Base-by-base conservation (phyloP, 2,329 filamentous ascomycete species). In the Chalaropsis thielavioides region DNA sequence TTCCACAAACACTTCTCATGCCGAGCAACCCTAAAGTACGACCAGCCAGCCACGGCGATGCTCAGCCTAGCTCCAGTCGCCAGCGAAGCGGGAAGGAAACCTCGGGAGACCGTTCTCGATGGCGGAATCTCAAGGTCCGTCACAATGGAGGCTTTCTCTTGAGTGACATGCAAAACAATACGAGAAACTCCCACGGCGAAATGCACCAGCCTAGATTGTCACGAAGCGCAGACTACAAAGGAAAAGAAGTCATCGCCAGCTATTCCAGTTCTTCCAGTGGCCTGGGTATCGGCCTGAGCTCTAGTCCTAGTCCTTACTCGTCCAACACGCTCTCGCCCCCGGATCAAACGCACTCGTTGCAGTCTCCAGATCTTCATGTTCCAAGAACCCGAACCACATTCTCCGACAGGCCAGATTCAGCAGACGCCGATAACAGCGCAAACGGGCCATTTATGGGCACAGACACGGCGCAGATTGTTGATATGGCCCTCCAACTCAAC, bases 401-500 rank as follows among this genome's bases (percentile, higher is more conserved):
- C 43, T 59, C 58, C 24, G 60, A 67, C 41, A 35, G 66, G 69
- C 38, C 69, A 70, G 61, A 71, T 69, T 54, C 69, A 71, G n/a
- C 66, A 67, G 40, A 70, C 70, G 44, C 69, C 70, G 27, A 68
- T 68, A 54, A 56, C 38, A 38, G 54, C 15, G 13, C 54, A 38
- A 58, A 17, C 10, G 24, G 54, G 19, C 54, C 54, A 58, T 58
- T 22, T 2, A 13, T 58, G 8, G 44, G 69, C 22, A 44, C 67
- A 63, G 92, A 96, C 71, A 88, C 92, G 7, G 84, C 87, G 3
- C 89, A 96, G 74, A 95, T 97, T 68, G 90, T 97, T 51, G 91
- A 91, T 71, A 89, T 97, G 82, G 92, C 92, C 1, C 76, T 97
- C 70, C 94, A 87, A 69, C 76, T 97, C 61, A 95, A 89, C 76